phyloP scores from a whole-genome alignment of 2,329 filamentous ascomycete genomes.

The Cladosporium sp. region DNA sequence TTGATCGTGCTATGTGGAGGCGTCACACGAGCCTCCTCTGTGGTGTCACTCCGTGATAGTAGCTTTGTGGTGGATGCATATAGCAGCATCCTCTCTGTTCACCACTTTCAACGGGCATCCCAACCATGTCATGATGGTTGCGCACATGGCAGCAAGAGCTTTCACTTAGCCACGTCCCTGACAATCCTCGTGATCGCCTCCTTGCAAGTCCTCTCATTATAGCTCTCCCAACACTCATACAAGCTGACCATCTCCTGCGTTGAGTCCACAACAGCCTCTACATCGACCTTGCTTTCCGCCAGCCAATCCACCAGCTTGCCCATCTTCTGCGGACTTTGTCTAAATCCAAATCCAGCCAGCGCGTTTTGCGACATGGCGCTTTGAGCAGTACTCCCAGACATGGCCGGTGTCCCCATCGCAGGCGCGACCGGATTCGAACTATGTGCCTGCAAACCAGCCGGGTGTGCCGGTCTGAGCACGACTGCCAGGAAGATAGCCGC shows the following conservation, averaged over 20 bases:
- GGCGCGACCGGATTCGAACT: slow-evolving; percentile 28
- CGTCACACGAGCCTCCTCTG: too few relatives aligned
- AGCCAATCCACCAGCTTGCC: slow-evolving; percentile 69
- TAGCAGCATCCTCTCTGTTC: too few relatives aligned
- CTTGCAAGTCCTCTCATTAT: slow-evolving; percentile 61
- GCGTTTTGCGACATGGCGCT: slow-evolving; percentile 30
- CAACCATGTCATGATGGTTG: not conserved
- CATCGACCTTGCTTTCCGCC: slow-evolving; percentile 79
- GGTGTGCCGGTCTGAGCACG: slow-evolving; percentile 64
- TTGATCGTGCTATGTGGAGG: too few relatives aligned
- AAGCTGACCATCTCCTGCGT: slow-evolving; percentile 89
- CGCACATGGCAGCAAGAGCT: not conserved
- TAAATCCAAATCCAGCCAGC: slow-evolving; percentile 26
- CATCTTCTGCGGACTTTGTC: slow-evolving; percentile 35
- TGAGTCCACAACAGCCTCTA: slow-evolving; percentile 79
- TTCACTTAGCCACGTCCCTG: slow-evolving; percentile 53
- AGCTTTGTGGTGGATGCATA: too few relatives aligned
- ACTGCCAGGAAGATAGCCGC: slow-evolving; percentile 79
- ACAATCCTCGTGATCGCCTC: slow-evolving; percentile 60
- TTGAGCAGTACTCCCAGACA: slow-evolving; percentile 29
- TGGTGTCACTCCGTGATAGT: too few relatives aligned
- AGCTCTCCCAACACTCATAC: slow-evolving; percentile 71
- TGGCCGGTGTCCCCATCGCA: slow-evolving; percentile 17
- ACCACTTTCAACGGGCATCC: too few relatives aligned
- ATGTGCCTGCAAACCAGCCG: slow-evolving; percentile 42